A percentile compares a stretch with the other conserved stretches of the same genome.
These are phyloP conservation scores for Flagelloscypha sp. DNA, from an alignment of 768 basidiomycete species.

Conservation along the genomic window DNA sequence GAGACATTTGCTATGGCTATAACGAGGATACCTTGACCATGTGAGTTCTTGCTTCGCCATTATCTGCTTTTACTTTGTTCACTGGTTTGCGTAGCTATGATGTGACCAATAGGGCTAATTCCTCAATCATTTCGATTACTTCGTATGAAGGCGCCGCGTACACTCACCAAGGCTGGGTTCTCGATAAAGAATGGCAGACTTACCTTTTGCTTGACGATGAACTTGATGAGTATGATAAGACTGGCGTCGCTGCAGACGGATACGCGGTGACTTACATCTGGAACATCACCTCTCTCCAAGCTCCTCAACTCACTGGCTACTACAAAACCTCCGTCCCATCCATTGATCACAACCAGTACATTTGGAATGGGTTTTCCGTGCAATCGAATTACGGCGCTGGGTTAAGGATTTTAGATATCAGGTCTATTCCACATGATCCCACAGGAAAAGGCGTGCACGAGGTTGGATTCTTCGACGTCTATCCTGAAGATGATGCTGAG, in stretches of 20 bases:
- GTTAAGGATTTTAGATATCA: slow-evolving; percentile 20
- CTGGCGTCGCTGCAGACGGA: slow-evolving; percentile 16
- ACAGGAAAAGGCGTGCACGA: slow-evolving; percentile 20
- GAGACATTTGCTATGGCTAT: slow-evolving; percentile 23
- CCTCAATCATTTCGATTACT: slow-evolving; percentile 20
- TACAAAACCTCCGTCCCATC: slow-evolving; percentile 17
- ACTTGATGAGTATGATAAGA: slow-evolving; percentile 15
- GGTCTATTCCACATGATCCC: slow-evolving; percentile 20
- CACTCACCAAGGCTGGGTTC: slow-evolving; percentile 26
- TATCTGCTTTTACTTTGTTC: not conserved
- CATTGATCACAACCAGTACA: slow-evolving; percentile 23
- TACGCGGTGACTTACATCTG: slow-evolving; percentile 22
- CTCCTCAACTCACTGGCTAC: slow-evolving; percentile 20
- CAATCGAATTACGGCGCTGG: slow-evolving; percentile 24
- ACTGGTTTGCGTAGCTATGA: slow-evolving; percentile 20
- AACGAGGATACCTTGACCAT: slow-evolving; percentile 18
- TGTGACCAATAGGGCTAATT: slow-evolving; percentile 14
- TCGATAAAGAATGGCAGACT: slow-evolving; percentile 18
- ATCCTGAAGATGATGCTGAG: slow-evolving; percentile 13
- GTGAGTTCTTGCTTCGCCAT: not conserved
- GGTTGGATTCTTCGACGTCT: slow-evolving; percentile 20
- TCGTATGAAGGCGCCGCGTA: slow-evolving; percentile 23
- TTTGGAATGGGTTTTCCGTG: slow-evolving; percentile 14
- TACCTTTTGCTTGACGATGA: slow-evolving; percentile 24
- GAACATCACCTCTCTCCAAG: slow-evolving; percentile 19